Conservation (phyloP, 306 rosid species). For the Glycine latifolia region DNA sequence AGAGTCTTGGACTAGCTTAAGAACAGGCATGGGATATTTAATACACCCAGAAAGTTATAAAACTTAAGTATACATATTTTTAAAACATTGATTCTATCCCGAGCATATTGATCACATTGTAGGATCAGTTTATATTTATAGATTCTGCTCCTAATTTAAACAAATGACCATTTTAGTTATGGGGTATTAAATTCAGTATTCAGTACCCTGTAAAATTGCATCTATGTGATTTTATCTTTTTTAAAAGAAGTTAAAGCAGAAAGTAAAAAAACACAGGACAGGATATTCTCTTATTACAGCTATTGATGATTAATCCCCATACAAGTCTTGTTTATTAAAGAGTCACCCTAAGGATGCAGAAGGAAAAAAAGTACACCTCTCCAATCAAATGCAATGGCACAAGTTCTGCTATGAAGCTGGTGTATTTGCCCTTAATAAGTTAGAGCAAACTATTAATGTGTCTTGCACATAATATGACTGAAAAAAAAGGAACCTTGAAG, state of each 20-base stretch:
- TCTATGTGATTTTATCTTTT: neutral
- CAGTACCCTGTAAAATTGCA: constrained; percentile 13
- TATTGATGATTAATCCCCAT: constrained; percentile 18
- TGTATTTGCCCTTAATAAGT: constrained; percentile 9
- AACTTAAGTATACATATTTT: neutral
- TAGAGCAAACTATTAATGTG: neutral
- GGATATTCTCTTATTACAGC: constrained; percentile 11
- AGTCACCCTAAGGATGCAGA: neutral
- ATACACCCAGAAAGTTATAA: neutral
- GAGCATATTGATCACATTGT: constrained; percentile 9
- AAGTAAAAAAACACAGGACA: neutral
- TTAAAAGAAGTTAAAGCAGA: neutral
- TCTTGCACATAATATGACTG: constrained; percentile 23
- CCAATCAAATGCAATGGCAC: constrained; percentile 11
- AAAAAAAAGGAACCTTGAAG: neutral
- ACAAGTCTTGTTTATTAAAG: neutral
- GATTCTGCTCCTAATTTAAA: constrained; percentile 8
- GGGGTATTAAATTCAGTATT: neutral
- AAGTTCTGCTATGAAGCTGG: neutral
- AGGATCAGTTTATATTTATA: neutral
- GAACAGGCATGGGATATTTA: constrained; percentile 1
- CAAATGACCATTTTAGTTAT: constrained; percentile 16
- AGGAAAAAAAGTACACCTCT: neutral
- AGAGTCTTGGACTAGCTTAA: neutral
- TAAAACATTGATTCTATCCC: neutral